Evolutionary conservation across 106 monocot species (phyloP).

Genomic region (Phalaenopsis aphrodite): DNA sequence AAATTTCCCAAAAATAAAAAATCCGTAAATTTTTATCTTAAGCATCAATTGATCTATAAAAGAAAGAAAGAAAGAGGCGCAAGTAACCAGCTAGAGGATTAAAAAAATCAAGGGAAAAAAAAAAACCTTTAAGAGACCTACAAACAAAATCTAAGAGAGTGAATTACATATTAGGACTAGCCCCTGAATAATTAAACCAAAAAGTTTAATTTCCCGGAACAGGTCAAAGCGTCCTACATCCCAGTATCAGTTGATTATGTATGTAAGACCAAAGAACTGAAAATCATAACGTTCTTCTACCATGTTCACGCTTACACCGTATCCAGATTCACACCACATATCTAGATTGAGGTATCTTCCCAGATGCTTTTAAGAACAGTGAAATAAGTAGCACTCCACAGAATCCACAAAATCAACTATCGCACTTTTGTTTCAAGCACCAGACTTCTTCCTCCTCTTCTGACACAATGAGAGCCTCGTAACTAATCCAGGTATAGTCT

Average conservation of each 20-base stretch:
- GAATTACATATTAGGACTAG: not conserved
- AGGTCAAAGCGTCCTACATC: no score
- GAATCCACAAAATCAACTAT: constrained; percentile 1
- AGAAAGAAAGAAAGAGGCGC: not conserved
- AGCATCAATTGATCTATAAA: not conserved
- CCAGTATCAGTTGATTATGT: not conserved
- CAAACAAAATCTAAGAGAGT: not conserved
- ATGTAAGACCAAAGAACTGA: not conserved
- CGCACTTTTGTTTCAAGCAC: not conserved
- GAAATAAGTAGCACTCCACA: not conserved
- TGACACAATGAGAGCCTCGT: not conserved
- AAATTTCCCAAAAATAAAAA: not conserved
- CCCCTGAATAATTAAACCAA: not conserved
- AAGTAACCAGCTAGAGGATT: not conserved
- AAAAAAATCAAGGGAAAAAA: not conserved
- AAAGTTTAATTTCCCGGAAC: not conserved
- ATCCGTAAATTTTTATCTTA: not conserved
- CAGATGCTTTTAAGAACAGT: not conserved
- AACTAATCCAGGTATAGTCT: not conserved
- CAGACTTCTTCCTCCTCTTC: not conserved
- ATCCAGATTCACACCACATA: not conserved
- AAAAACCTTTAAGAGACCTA: not conserved
- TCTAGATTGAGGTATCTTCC: not conserved
- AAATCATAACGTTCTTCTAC: not conserved
- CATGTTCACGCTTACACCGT: not conserved